Conservation (phyloP, 192 early-diverging fungal genomes). For the Globomyces pollinis-pini region DNA sequence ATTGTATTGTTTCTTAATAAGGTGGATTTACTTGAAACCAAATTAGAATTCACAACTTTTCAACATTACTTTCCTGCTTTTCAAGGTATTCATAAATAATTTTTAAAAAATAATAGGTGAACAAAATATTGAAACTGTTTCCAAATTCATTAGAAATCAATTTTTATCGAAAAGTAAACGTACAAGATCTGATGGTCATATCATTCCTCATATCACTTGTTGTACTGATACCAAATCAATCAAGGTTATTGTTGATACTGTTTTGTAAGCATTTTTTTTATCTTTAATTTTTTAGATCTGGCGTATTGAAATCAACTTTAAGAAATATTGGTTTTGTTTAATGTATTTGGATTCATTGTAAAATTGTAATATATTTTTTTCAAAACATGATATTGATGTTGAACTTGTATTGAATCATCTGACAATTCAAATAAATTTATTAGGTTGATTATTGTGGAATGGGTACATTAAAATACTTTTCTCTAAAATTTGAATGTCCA, state of each 20-base stretch:
- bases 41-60: constrained; percentile 27
- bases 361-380: too few species aligned
- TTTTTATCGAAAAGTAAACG: not conserved
- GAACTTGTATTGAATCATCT: too few species aligned
- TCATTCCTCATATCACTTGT: not conserved
- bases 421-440: too few species aligned
- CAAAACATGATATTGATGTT: too few species aligned
- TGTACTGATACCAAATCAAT: constrained; percentile 8
- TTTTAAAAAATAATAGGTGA: too few species aligned
- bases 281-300: not conserved
- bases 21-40: constrained; percentile 43
- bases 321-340: constrained; percentile 4
- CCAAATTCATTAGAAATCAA: not conserved
- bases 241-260: not conserved
- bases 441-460: not conserved
- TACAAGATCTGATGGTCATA: not conserved
- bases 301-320: constrained; percentile 6
- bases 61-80: constrained; percentile 39
- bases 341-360: constrained; percentile 1
- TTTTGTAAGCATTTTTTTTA: not conserved
- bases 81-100: constrained; percentile 19
- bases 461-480: constrained; percentile 8
- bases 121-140: not conserved
- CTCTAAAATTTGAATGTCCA: constrained; percentile 11
- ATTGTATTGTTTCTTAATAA: constrained; percentile 56